Conservation (phyloP, 2,329 filamentous ascomycete genomes). For the Fusarium incarnatum region DNA sequence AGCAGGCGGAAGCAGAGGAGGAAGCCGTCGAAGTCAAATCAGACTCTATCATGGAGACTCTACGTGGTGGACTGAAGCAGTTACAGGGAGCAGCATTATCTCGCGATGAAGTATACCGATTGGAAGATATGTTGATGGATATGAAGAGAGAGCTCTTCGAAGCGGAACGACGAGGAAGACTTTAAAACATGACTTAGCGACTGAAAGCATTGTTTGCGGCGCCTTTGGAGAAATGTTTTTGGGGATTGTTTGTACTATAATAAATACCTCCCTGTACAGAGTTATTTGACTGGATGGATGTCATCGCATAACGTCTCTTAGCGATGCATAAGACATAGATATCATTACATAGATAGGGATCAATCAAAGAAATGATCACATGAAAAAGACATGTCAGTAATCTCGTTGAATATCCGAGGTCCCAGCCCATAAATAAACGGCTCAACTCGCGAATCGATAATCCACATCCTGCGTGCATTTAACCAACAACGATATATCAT, state of each 20-base stretch:
- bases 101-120: constrained; percentile 72
- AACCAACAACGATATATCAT: background rate
- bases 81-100: constrained; percentile 71
- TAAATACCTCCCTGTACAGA: constrained; percentile 38
- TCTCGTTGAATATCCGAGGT: background rate
- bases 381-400: constrained; percentile 4
- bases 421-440: background rate
- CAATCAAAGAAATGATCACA: constrained; percentile 27
- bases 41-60: constrained; percentile 48
- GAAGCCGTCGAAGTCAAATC: constrained; percentile 28
- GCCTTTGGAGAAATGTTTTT: constrained; percentile 24
- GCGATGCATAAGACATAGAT: constrained; percentile 21
- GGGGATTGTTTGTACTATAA: constrained; percentile 31
- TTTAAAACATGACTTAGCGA: constrained; percentile 41
- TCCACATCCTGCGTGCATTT: background rate
- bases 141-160: constrained; percentile 79
- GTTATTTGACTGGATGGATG: constrained; percentile 4
- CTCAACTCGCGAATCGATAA: background rate
- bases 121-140: constrained; percentile 85
- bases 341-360: constrained; percentile 30
- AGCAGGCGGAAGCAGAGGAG: constrained; percentile 2
- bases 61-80: constrained; percentile 62
- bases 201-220: constrained; percentile 38
- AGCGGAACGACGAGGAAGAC: constrained; percentile 70
- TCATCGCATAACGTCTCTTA: constrained; percentile 26